Evolutionary conservation across 2,329 filamentous ascomycete species (phyloP), one percentile per base, ranked within the genome.

Genomic region (Cladobotryum protrusum): DNA sequence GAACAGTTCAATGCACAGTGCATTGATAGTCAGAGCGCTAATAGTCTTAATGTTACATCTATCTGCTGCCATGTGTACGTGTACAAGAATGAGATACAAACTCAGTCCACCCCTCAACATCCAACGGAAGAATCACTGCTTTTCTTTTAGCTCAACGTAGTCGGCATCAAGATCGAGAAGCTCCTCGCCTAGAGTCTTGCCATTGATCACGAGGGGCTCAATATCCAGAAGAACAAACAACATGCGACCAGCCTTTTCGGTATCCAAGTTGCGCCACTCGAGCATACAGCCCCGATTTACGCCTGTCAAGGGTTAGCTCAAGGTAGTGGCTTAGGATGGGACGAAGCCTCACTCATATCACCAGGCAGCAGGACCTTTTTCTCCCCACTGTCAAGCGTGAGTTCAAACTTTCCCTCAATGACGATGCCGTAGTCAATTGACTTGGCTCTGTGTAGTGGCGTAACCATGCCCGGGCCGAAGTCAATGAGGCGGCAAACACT

Each of bases 401-500:
- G 66, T 52, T 78, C 75, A 24, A 81, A 59, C 56, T 70, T 67
- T 1, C 78, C 78, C 55, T 81, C 77, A 6, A 81, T 56, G 3
- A 81, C 69, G 47, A 80, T 68, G 3, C 76, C 78, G 54, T 75
- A 81, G 56, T 81, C 78, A 3, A 81, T 62, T 36, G 69, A 75
- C 55, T 75, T 69, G 0, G 77, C 79, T 12, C 77, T 71, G 55
- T 81, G 78, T 69, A 79, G 75, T 15, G 47, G 60, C 57, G 49
- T 57, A 45, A 49, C 67, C 5, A 72, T 59, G 0, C 67, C 66
- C 1, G 73, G 66, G 0, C 66, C 72, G 36, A 77, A 72, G 59
- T 78, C 75, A 33, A 78, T 72, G 48, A 74, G 66, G 6, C 74
- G 69, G 32, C 70, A 67, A 1, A 77, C 69, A 1, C 68, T 72